phyloP scores from a whole-genome alignment of 371 early-diverging fungal species.

The Entomophthora muscae region DNA sequence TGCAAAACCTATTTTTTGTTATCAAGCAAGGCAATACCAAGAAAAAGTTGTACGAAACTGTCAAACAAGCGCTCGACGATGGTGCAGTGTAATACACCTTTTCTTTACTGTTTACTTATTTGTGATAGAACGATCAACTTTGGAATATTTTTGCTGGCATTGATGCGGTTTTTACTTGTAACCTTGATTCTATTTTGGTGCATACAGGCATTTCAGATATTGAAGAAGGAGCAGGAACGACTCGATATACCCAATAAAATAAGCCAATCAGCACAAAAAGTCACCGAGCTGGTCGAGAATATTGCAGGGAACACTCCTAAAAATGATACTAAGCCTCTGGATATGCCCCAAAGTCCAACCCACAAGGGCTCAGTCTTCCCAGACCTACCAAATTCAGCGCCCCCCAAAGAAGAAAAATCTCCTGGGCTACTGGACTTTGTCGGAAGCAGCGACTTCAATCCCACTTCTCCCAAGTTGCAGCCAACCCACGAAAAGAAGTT shows the following conservation, averaged over 20 bases:
- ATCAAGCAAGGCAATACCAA: constrained; percentile 3
- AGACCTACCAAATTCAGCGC: neutral
- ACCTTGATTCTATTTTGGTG: constrained; percentile 6
- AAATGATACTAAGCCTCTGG: neutral
- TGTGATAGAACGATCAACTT: constrained; percentile 6
- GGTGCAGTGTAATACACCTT: constrained; percentile 6
- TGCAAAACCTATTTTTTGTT: constrained; percentile 6
- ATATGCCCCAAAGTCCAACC: neutral
- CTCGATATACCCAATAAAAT: neutral
- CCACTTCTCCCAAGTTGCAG: neutral
- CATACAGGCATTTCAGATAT: neutral
- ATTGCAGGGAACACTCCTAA: neutral
- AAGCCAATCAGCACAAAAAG: neutral
- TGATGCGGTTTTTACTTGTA: neutral
- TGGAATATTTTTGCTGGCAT: neutral
- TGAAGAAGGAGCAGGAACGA: neutral
- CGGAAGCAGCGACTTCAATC: neutral
- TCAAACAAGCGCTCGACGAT: constrained; percentile 5
- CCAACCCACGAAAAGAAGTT: neutral
- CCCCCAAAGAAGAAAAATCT: neutral
- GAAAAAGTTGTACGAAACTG: neutral
- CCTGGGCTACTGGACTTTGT: neutral
- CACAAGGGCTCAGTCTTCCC: neutral
- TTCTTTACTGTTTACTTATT: neutral
- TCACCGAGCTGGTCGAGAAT: neutral